Percentiles rank a stretch among this genome's conserved stretches.
phyloP scores from a whole-genome alignment of 2,329 filamentous ascomycete species.

The Chaetomium sp. region DNA sequence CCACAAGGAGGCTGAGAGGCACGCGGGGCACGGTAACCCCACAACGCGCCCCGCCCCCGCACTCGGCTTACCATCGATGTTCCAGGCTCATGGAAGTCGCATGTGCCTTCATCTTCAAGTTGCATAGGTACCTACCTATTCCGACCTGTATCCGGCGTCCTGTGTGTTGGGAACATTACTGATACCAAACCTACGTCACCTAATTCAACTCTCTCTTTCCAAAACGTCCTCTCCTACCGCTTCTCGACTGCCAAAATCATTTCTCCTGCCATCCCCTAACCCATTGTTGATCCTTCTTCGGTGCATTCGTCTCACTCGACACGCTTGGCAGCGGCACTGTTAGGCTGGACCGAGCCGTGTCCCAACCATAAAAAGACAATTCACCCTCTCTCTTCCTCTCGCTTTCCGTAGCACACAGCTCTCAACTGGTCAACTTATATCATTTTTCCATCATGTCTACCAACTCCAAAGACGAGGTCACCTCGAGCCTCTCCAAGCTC shows the following conservation, averaged over 20 bases:
- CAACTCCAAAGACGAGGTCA: conserved; percentile 25
- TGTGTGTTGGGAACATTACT: neutral
- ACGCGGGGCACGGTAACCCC: conserved; percentile 21
- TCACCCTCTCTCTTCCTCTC: neutral
- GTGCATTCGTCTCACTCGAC: neutral
- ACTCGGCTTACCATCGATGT: neutral
- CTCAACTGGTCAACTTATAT: neutral
- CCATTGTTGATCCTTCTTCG: neutral
- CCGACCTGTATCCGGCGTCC: neutral
- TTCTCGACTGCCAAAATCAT: neutral
- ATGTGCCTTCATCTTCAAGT: neutral
- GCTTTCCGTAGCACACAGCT: neutral
- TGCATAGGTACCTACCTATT: too few species aligned
- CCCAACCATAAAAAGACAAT: neutral
- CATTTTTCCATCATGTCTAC: conserved; percentile 25
- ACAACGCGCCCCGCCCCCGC: conserved; percentile 5
- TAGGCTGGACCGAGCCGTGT: conserved; percentile 4
- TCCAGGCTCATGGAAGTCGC: neutral
- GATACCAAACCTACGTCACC: neutral
- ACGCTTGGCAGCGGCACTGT: conserved; percentile 20
- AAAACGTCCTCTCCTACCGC: neutral
- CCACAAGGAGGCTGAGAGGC: conserved; percentile 20
- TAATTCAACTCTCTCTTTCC: neutral
- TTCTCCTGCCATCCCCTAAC: neutral
- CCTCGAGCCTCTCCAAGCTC: conserved; percentile 33